Evolutionary conservation across 1,284 basidiomycete species (phyloP), one percentile per base, ranked within the genome.

Genomic region (Erythrobasidium hasegawianum): DNA sequence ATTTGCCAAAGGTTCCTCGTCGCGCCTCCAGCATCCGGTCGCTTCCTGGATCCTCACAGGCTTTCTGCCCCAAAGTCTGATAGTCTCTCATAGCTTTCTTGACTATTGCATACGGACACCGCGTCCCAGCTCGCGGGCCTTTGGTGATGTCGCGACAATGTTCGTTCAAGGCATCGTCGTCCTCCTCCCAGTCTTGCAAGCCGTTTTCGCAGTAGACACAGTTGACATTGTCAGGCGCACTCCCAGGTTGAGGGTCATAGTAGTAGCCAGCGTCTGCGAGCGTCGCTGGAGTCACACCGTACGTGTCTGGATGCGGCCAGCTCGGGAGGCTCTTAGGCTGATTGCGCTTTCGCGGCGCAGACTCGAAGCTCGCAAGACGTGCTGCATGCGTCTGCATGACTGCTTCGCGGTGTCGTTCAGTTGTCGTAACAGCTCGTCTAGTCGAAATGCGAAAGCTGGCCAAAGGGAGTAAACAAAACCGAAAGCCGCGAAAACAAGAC

Each of bases 251-350:
- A n/a, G 72, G 73, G 3, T 70, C 39, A 59, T 71, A 72, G 59
- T 72, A 75, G 66, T 75, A 73, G 67, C 75, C 75, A 22, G 75
- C 64, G 11, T 60, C 57, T 7, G 75, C 75, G 40, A 76, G 72
- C 7, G 67, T 52, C 20, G 59, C 18, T 0, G 74, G 73, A 2
- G 74, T 71, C 22, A 75, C 74, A 49, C 71, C 71, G 59, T 53
- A 59, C 4, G 20, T n/a, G 0, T 49, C 38, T 11, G 59, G 54
- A 38, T 64, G 61, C n/a, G 68, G 68, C 68, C 68, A 69, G 1
- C 29, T 55, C 2, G 38, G 13, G 11, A 41, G 49, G 11, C 10
- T n/a, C 22, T 62, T 20, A 18, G 55, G 45, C 24, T 65, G 50
- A 22, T 65, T 58, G 40, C 55, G 45, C 47, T 53, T 57, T 14